Conservation (phyloP, 768 basidiomycete genomes). For the Multifurca ochricompacta region DNA sequence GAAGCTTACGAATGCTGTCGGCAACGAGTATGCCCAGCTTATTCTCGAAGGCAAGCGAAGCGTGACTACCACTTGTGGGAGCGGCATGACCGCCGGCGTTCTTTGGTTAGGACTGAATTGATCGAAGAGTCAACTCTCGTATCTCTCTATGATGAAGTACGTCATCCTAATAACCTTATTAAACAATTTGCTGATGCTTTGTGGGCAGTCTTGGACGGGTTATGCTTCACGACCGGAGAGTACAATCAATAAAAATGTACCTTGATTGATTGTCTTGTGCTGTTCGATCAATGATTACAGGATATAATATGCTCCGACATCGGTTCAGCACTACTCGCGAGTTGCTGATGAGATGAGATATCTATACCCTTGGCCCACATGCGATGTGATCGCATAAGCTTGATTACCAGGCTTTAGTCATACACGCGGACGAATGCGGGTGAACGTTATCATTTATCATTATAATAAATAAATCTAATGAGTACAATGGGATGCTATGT, state of each 20-base stretch:
- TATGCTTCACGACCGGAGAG: constrained; percentile 76
- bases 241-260: constrained; percentile 47
- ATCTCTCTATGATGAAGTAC: constrained; percentile 91
- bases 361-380: too few relatives aligned
- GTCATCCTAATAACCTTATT: constrained; percentile 18
- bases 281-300: too few relatives aligned
- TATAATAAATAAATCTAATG: constrained; percentile 5
- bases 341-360: too few relatives aligned
- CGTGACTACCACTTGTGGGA: constrained; percentile 80
- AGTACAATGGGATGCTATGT: constrained; percentile 2
- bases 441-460: too few relatives aligned
- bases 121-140: constrained; percentile 47
- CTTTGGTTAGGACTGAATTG: constrained; percentile 88
- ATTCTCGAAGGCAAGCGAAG: constrained; percentile 52
- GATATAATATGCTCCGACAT: too few relatives aligned
- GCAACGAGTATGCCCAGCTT: constrained; percentile 43
- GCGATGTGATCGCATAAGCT: too few relatives aligned
- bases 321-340: too few relatives aligned
- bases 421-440: too few relatives aligned
- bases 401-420: too few relatives aligned
- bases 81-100: constrained; percentile 96
- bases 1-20: constrained; percentile 57
- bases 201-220: constrained; percentile 88
- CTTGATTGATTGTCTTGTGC: not conserved
- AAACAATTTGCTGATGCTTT: not conserved